Evolutionary conservation across 1,284 basidiomycete species (phyloP).

Genomic region (Xerocomus subilludens): DNA sequence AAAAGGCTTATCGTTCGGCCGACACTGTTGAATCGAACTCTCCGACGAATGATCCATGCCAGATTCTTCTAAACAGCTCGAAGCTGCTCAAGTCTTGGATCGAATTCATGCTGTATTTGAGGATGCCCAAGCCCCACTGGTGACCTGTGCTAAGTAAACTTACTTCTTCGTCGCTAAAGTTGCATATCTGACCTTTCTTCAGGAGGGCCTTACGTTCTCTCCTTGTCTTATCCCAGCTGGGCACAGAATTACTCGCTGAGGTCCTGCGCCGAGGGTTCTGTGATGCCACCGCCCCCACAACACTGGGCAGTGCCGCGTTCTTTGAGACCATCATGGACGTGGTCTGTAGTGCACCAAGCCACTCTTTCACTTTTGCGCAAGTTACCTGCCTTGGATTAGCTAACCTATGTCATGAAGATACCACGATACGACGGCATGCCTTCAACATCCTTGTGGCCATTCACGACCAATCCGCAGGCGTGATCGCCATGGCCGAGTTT

Average conservation of each 20-base stretch:
- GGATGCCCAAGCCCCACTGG: constrained; percentile 64
- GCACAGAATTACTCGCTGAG: constrained; percentile 74
- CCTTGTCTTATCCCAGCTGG: constrained; percentile 70
- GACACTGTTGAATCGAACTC: constrained; percentile 66
- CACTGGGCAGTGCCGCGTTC: constrained; percentile 61
- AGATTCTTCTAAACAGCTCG: constrained; percentile 67
- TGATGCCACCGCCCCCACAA: constrained; percentile 60
- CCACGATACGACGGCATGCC: constrained; percentile 77
- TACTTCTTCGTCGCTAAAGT: neutral
- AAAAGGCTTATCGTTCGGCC: constrained; percentile 78
- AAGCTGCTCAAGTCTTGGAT: constrained; percentile 66
- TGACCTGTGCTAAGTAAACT: constrained; percentile 72
- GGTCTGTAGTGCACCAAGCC: constrained; percentile 68
- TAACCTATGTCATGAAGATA: constrained; percentile 83
- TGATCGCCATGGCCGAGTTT: constrained; percentile 74
- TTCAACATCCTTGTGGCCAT: constrained; percentile 83
- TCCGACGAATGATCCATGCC: constrained; percentile 66
- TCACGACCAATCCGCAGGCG: constrained; percentile 71
- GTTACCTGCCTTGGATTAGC: constrained; percentile 84
- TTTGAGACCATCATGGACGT: constrained; percentile 85
- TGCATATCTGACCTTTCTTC: constrained; percentile 21
- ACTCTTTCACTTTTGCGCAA: constrained; percentile 79
- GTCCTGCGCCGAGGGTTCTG: constrained; percentile 80
- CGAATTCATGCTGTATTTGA: constrained; percentile 74
- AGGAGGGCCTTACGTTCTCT: constrained; percentile 86